A percentile compares a stretch with the other conserved stretches of the same genome.
Evolutionary conservation across 495 filamentous ascomycete species (phyloP).

Genomic region (Penicillium flavigenum): DNA sequence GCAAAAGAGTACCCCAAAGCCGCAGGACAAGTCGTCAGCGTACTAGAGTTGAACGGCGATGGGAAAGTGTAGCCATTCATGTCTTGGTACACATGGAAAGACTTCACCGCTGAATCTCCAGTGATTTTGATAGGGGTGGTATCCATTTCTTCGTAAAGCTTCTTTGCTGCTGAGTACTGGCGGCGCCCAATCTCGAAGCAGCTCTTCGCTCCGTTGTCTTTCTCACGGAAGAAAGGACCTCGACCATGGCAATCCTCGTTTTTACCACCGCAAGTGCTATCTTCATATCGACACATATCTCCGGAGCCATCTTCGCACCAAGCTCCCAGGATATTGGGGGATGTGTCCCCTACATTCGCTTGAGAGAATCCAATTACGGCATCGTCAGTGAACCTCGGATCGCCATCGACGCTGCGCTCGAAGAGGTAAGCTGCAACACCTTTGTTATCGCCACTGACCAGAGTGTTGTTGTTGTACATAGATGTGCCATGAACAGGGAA

Average conservation of each 20-base stretch:
- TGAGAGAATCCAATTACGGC: constrained; percentile 95
- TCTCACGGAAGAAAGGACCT: constrained; percentile 73
- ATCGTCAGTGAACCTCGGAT: constrained; percentile 55
- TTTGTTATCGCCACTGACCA: constrained; percentile 94
- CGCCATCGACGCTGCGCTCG: constrained; percentile 64
- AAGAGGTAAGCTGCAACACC: constrained; percentile 87
- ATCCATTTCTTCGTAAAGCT: constrained; percentile 57
- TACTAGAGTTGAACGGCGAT: constrained; percentile 70
- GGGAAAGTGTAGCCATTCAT: constrained; percentile 72
- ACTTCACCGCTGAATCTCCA: constrained; percentile 61
- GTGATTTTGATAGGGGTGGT: constrained; percentile 43
- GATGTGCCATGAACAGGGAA: constrained; percentile 94
- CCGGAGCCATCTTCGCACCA: constrained; percentile 74
- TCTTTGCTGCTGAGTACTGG: constrained; percentile 63
- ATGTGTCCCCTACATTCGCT: constrained; percentile 90
- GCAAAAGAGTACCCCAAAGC: constrained; percentile 93
- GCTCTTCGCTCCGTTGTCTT: constrained; percentile 69
- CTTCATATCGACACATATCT: constrained; percentile 64
- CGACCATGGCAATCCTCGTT: constrained; percentile 80
- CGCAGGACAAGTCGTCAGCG: constrained; percentile 77
- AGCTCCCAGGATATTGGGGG: constrained; percentile 84
- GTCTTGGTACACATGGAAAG: constrained; percentile 73
- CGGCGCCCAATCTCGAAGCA: constrained; percentile 72
- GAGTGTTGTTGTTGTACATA: constrained; percentile 87
- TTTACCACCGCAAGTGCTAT: constrained; percentile 76